Evolutionary conservation across 805 yeast genomes (phyloP).

Genomic region (Lachancea meyersii): DNA sequence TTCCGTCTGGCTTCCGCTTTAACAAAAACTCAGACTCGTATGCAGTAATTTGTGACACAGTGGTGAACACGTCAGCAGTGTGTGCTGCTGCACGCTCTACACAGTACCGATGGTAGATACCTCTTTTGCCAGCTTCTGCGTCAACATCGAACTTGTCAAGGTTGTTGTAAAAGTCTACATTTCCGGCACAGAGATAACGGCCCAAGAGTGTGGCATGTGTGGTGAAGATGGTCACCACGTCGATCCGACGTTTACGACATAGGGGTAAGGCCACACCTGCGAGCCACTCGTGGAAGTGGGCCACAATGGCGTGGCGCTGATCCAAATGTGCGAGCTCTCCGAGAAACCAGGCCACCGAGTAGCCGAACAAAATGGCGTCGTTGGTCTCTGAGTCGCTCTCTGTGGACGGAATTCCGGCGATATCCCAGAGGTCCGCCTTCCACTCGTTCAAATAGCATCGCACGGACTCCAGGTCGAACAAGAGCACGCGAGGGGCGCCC

Average conservation of each 20-base stretch:
- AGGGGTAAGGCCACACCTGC: slow-evolving; percentile 95
- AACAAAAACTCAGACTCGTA: slow-evolving; percentile 87
- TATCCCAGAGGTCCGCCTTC: slow-evolving; percentile 89
- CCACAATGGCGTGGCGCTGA: slow-evolving; percentile 78
- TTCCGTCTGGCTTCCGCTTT: slow-evolving; percentile 96
- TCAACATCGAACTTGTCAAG: slow-evolving; percentile 87
- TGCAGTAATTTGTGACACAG: slow-evolving; percentile 97
- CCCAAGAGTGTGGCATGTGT: slow-evolving; percentile 96
- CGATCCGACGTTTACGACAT: slow-evolving; percentile 85
- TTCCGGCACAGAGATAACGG: slow-evolving; percentile 90
- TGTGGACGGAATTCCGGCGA: slow-evolving; percentile 91
- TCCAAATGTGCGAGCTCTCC: slow-evolving; percentile 89
- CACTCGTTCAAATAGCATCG: slow-evolving; percentile 70
- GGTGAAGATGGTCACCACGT: slow-evolving; percentile 91
- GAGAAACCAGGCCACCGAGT: slow-evolving; percentile 91
- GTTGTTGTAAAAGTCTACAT: slow-evolving; percentile 92
- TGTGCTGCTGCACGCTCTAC: slow-evolving; percentile 96
- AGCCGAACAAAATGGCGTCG: slow-evolving; percentile 89
- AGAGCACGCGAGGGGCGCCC: slow-evolving; percentile 90
- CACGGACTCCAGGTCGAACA: slow-evolving; percentile 82
- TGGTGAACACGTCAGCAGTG: slow-evolving; percentile 92
- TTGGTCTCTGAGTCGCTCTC: slow-evolving; percentile 81
- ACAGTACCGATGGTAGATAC: slow-evolving; percentile 94
- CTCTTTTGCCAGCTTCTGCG: slow-evolving; percentile 96
- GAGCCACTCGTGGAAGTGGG: slow-evolving; percentile 97